Conservation (phyloP, 495 filamentous ascomycete species). For the Penicillium bovifimosum region DNA sequence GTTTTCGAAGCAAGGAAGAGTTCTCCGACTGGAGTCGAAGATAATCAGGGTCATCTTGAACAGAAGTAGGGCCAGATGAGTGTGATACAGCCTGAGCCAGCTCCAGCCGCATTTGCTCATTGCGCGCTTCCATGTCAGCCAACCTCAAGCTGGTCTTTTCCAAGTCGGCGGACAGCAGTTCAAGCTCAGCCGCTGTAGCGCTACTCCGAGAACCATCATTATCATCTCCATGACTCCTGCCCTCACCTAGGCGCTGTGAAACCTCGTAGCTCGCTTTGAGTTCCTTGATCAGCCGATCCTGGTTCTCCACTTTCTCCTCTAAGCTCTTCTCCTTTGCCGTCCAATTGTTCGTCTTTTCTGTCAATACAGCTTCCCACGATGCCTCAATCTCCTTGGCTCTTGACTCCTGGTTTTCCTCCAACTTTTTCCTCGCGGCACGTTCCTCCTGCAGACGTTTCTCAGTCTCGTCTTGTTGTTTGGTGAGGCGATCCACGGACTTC, state of each 20-base stretch:
- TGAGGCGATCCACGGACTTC: slow-evolving; percentile 70
- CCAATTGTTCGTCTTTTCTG: slow-evolving; percentile 96
- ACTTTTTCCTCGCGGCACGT: slow-evolving; percentile 58
- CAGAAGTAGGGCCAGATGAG: slow-evolving; percentile 47
- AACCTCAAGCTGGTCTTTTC: slow-evolving; percentile 83
- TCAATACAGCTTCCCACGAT: slow-evolving; percentile 87
- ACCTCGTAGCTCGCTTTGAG: slow-evolving; percentile 97
- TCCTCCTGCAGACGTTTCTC: slow-evolving; percentile 72
- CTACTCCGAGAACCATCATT: slow-evolving; percentile 49
- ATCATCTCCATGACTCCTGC: slow-evolving; percentile 51
- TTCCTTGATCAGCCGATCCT: slow-evolving; percentile 87
- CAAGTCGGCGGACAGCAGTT: slow-evolving; percentile 85
- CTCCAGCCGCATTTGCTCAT: slow-evolving; percentile 87
- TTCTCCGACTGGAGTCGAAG: slow-evolving; percentile 87
- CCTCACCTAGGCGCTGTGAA: slow-evolving; percentile 71
- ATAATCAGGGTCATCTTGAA: slow-evolving; percentile 85
- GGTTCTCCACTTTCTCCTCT: slow-evolving; percentile 89
- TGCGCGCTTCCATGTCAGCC: slow-evolving; percentile 87
- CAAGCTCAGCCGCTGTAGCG: slow-evolving; percentile 82
- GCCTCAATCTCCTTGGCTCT: slow-evolving; percentile 81
- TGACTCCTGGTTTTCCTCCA: slow-evolving; percentile 71
- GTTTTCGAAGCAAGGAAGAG: slow-evolving; percentile 75
- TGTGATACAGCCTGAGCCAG: slow-evolving; percentile 83
- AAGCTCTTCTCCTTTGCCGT: slow-evolving; percentile 85
- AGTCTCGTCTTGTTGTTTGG: slow-evolving; percentile 83